Evolutionary conservation across 257 asterid genomes (phyloP), one percentile per base, ranked within the genome.

Genomic region (Cruciata laevipes): DNA sequence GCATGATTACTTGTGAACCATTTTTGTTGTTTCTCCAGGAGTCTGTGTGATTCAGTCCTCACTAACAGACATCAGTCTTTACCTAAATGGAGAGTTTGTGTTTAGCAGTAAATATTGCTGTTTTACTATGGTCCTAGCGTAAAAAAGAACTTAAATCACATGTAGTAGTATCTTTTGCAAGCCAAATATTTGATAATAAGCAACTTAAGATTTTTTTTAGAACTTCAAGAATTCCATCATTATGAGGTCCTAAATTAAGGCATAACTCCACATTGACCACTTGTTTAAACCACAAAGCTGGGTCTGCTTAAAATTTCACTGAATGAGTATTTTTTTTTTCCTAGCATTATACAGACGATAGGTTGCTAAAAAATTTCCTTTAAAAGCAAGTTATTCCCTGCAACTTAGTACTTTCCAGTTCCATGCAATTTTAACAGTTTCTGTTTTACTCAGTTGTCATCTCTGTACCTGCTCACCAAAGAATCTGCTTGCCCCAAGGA

Each of bases 381-480:
- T 37, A 14, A 35, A 21, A 33, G 38, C 16, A 49, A 7, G 49
- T 61, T 8, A 32, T 32, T 61, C 16, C 25, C 47, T 33, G 24
- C 65, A 6, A 33, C 23, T 63, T 35, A 53, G 42, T 49, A 18
- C 59, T 25, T n/a, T 38, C 21, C 21, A 0, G 23, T n/a, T n/a
- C n/a, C n/a, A n/a, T 9, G 53, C 16, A 7, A 69, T 13, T 21
- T 64, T 4, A 24, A 3, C 20, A 58, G 59, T 17, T 65, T 37
- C 51, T 32, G 20, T 65, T 73, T 57, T 62, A 60, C 75, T 74
- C 91, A 92, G 98, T 76, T 69, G 56, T 83, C 97, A 23, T 84
- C 97, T 5, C 74, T 92, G 71, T 75, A 86, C 63, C 78, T 91
- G 75, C 77, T 91, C 70, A 78, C 89, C 55, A 86, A 83, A 72